Percentiles rank a stretch among this genome's conserved stretches.
Evolutionary conservation across 2,329 filamentous ascomycete species (phyloP).

Genomic region (Xylaria hypoxylon): DNA sequence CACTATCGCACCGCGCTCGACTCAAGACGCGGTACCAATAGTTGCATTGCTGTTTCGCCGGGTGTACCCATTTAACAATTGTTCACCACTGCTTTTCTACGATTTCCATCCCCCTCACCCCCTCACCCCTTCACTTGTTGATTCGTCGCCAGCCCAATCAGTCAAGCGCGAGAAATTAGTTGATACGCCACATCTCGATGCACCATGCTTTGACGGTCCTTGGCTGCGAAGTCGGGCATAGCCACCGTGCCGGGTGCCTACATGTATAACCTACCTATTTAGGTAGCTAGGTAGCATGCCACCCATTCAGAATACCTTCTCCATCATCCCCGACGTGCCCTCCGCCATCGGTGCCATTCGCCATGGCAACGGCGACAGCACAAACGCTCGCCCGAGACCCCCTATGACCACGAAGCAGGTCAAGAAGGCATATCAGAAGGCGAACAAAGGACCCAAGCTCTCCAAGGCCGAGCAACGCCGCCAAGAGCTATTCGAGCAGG

Average conservation of each 20-base stretch:
- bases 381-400: conserved; percentile 44
- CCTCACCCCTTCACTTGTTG: not conserved
- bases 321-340: conserved; percentile 52
- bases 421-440: conserved; percentile 59
- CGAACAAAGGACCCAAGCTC: conserved; percentile 56
- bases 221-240: conserved; percentile 26
- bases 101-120: not conserved
- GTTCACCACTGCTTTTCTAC: conserved; percentile 2
- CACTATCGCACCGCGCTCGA: not conserved
- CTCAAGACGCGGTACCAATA: conserved; percentile 11
- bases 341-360: conserved; percentile 41
- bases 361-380: conserved; percentile 20
- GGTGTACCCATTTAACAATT: conserved; percentile 8
- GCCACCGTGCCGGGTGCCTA: not conserved
- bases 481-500: conserved; percentile 61
- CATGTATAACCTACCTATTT: not conserved
- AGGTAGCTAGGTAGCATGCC: conserved; percentile 40
- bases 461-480: conserved; percentile 59
- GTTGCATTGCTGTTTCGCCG: no score
- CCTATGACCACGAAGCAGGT: conserved; percentile 64
- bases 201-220: conserved; percentile 22
- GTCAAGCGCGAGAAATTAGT: not conserved
- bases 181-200: conserved; percentile 19
- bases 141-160: not conserved
- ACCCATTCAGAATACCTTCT: conserved; percentile 54